Base-by-base conservation (phyloP, 2,329 filamentous ascomycete species). In the Calonectria hawksworthii region DNA sequence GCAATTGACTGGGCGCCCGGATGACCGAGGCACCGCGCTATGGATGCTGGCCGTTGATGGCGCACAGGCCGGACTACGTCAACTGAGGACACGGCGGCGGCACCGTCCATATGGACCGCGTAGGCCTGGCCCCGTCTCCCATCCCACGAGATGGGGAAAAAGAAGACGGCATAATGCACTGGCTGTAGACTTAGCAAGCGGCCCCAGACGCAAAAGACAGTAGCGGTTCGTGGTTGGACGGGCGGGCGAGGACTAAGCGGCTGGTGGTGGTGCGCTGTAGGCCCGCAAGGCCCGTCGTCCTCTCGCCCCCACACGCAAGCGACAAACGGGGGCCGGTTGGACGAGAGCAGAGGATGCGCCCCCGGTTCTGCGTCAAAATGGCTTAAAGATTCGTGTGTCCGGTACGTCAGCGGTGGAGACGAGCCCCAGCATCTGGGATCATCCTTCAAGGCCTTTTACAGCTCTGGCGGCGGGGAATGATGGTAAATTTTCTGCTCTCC, bases 321-420 rank as follows among this genome's bases (percentile, higher is more conserved):
- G 56, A 47, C 56, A 41, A 13, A 41, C 16, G 34, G 23, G 36
- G 56, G 34, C 41, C 18, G 38, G 61, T 65, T 65, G 61, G 61
- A 23, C 16, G 61, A 50, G 38, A 36, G 59, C 69, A 67, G 30
- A 52, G n/a, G 34, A 52, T 64, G 30, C 69, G 47, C 47, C 69
- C 69, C 38, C 38, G 26, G 38, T 34, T 41, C 23, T 59, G 61
- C 65, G 54, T 63, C 54, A 63, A 67, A 72, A 67, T 66, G 68
- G 52, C 68, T 71, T 68, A 50, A 61, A 61, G 65, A 69, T 67
- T 74, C 72, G 72, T 74, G 67, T 74, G 61, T 54, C 23, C 38
- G 32, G 72, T 74, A 74, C 72, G 72, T 74, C 72, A 74, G 72
- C 67, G 61, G 72, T 70, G 72, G 72, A 70, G 72, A 52, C 26